Base-by-base conservation (phyloP, 2,329 filamentous ascomycete species). In the Xylariaceae sp. region DNA sequence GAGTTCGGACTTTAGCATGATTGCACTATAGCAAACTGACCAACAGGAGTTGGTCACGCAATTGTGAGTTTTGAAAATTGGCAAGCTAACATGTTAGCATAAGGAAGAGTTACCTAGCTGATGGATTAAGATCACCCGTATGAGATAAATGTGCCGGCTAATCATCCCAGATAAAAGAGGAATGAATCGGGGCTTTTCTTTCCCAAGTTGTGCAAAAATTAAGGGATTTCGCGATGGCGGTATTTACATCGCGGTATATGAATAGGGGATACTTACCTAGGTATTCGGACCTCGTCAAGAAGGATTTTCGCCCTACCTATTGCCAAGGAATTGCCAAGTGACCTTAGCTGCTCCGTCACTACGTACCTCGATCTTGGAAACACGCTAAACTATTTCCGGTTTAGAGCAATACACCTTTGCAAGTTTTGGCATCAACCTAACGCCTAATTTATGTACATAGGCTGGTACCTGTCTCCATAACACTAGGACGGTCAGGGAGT, bases 1-100 rank as follows among this genome's bases (percentile, higher is more conserved):
- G n/a, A n/a, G n/a, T 52, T 48, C 47, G 48, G 21, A 19, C 19
- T n/a, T 44, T 37, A 37, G 32, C 32, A n/a, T n/a, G n/a, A n/a
- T n/a, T n/a, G n/a, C n/a, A n/a, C n/a, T n/a, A n/a, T n/a, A n/a
- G n/a, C n/a, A n/a, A n/a, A n/a, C n/a, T n/a, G n/a, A n/a, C n/a
- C n/a, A n/a, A n/a, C 32, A 37, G 14, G 32, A 3, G 14, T 37
- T 37, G 32, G 14, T 26, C 4, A 4, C 9, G 23, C 4, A 26
- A 26, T 9, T 26, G 23, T 4, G 4, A 26, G 23, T 4, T 9
- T 26, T 4, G 23, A 4, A 26, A 9, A 26, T 9, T 26, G 23
- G 23, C 23, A 26, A 9, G 9, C 23, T 26, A 9, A 9, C 23
- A 26, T 4, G 9, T 9, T 26, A 9, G 23, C 23, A 26, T n/a